Evolutionary conservation across 805 yeast genomes (phyloP).

Genomic region (Starmerella stigmatis): DNA sequence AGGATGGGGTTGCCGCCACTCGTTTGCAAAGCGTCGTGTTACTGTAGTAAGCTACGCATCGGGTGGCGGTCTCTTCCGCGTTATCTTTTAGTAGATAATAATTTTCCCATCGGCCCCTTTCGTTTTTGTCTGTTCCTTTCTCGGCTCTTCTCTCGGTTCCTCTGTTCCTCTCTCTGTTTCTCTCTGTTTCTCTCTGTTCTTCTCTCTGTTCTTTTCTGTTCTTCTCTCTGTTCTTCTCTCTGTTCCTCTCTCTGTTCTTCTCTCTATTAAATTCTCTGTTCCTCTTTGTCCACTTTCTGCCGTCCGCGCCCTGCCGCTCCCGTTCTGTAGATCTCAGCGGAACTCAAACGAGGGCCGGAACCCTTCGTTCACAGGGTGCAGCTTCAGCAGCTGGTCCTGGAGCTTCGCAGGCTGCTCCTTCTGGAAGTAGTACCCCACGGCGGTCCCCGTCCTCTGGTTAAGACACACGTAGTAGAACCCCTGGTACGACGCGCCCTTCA

Average conservation of each 20-base stretch:
- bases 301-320: too few relatives aligned
- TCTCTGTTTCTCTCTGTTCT: too few relatives aligned
- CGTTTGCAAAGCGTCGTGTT: background rate
- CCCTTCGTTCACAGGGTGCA: background rate
- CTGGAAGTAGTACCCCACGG: conserved; percentile 2
- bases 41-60: background rate
- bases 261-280: too few relatives aligned
- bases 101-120: too few relatives aligned
- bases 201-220: too few relatives aligned
- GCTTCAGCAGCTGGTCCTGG: conserved; percentile 3
- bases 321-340: background rate
- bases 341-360: conserved; percentile 1
- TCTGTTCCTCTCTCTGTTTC: too few relatives aligned
- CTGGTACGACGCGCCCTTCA: conserved; percentile 6
- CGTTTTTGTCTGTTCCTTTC: too few relatives aligned
- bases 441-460: background rate
- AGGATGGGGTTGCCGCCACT: background rate
- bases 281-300: too few relatives aligned
- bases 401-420: conserved; percentile 2
- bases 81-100: too few relatives aligned
- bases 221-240: too few relatives aligned
- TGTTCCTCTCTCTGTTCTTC: too few relatives aligned
- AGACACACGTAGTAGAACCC: conserved; percentile 6
- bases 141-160: too few relatives aligned
- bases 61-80: background rate